Evolutionary conservation across 164 flowering plant genomes (phyloP).

Genomic region (Aristolochia contorta): DNA sequence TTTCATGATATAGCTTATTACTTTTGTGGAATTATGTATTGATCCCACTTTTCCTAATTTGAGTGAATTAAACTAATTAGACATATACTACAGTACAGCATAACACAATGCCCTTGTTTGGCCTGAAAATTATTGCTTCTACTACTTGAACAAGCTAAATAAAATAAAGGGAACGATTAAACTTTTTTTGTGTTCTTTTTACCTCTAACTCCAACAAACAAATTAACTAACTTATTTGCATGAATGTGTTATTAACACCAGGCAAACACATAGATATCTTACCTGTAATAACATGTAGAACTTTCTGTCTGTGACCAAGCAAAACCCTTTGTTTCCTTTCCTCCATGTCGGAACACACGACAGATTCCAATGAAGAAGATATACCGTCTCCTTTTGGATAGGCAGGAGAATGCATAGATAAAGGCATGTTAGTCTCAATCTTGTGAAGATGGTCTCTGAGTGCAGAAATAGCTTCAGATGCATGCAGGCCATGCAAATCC

Average conservation of each 20-base stretch:
- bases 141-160: no score
- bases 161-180: no score
- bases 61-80: no score
- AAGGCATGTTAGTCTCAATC: slow-evolving; percentile 40
- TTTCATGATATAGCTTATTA: no score
- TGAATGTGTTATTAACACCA: background rate
- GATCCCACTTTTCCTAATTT: no score
- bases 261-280: background rate
- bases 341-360: slow-evolving; percentile 9
- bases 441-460: slow-evolving; percentile 44
- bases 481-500: slow-evolving; percentile 97
- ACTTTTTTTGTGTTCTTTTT: background rate
- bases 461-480: slow-evolving; percentile 69
- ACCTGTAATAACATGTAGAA: slow-evolving; percentile 86
- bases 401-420: background rate
- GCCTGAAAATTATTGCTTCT: no score
- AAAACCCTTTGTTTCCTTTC: slow-evolving; percentile 19
- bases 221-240: background rate
- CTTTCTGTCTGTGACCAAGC: slow-evolving; percentile 25
- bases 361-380: slow-evolving; percentile 21
- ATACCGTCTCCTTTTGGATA: background rate
- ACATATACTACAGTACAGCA: no score
- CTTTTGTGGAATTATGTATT: no score
- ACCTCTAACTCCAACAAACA: background rate
- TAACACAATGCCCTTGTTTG: no score